phyloP scores from a whole-genome alignment of 306 rosid genomes.

The Cucumis sativus region Cucumber_9930_V3 NC_026660.2:17729001-17729500 shows the following conservation, averaged over 20 bases:
- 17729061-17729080: background rate
- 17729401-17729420: background rate
- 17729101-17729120: background rate
- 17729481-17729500: constrained; percentile 32
- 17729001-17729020: no score
- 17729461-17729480: background rate
- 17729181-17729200: background rate
- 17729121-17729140: background rate
- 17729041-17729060: background rate
- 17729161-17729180: background rate
- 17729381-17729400: no score
- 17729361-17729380: no score
- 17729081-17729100: background rate
- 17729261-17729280: no score
- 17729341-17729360: no score
- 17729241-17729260: background rate
- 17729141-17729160: background rate
- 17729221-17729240: background rate
- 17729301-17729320: no score
- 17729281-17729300: no score
- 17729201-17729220: background rate
- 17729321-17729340: no score
- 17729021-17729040: no score
- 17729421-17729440: background rate
- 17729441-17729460: no score